These are phyloP conservation scores for Aspergillus sp. DNA, from an alignment of 2,329 filamentous ascomycete species.

Conservation along the genomic window DNA sequence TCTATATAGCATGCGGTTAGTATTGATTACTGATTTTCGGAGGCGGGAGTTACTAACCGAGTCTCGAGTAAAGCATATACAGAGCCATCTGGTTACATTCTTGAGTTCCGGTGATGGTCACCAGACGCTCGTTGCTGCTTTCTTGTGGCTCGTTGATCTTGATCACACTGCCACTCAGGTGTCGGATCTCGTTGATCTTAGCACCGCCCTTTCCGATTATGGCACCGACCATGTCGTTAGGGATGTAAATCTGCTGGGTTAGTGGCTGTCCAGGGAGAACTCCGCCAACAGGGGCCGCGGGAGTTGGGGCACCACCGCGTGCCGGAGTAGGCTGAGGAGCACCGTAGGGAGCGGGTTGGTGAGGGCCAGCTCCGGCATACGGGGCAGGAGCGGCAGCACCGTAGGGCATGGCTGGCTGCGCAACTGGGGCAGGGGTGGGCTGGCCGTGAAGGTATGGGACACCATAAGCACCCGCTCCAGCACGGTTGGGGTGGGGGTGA, in stretches of 20 bases:
- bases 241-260: constrained; percentile 98
- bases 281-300: constrained; percentile 61
- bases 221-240: constrained; percentile 98
- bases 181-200: constrained; percentile 98
- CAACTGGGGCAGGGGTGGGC: constrained; percentile 47
- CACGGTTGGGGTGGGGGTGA: constrained; percentile 67
- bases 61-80: constrained; percentile 97
- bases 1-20: constrained; percentile 43
- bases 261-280: constrained; percentile 76
- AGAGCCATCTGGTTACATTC: constrained; percentile 99
- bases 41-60: constrained; percentile 56
- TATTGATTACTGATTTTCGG: no score
- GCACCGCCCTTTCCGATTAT: constrained; percentile 98
- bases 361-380: constrained; percentile 75
- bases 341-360: constrained; percentile 67
- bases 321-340: constrained; percentile 55
- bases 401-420: constrained; percentile 73
- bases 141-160: constrained; percentile 99
- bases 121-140: constrained; percentile 95
- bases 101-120: constrained; percentile 95
- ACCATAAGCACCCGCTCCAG: constrained; percentile 68
- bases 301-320: constrained; percentile 62
- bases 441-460: constrained; percentile 69
- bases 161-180: constrained; percentile 95
- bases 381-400: constrained; percentile 67